Evolutionary conservation across 148 eudicot genomes (phyloP).

Genomic region (Dysphania ambrosioides): DNA sequence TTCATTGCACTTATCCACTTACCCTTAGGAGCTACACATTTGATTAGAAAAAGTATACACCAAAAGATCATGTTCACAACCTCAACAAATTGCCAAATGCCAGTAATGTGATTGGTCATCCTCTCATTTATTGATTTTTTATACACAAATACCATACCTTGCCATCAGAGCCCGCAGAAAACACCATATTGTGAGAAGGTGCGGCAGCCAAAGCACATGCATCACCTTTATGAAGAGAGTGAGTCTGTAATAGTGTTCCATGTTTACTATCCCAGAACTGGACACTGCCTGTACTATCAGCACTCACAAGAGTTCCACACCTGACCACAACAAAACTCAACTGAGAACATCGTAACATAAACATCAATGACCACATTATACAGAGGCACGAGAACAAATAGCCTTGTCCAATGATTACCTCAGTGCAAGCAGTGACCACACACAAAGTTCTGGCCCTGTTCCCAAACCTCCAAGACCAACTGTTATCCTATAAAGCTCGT

Average conservation of each 20-base stretch:
- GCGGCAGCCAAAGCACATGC: conserved; percentile 76
- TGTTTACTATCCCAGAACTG: conserved; percentile 86
- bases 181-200: conserved; percentile 79
- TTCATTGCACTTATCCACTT: neutral
- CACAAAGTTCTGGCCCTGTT: conserved; percentile 67
- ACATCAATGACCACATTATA: neutral
- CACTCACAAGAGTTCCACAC: conserved; percentile 79
- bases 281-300: conserved; percentile 87
- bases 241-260: conserved; percentile 87
- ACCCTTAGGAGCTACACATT: neutral
- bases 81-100: too few relatives aligned
- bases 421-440: conserved; percentile 86
- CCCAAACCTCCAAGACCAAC: conserved; percentile 87
- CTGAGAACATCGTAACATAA: neutral
- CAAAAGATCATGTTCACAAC: neutral
- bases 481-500: conserved; percentile 75
- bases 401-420: conserved; percentile 36
- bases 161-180: conserved; percentile 95
- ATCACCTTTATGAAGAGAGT: conserved; percentile 84
- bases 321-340: conserved; percentile 34
- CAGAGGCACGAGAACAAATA: neutral
- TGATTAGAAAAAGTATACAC: neutral
- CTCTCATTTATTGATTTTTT: neutral
- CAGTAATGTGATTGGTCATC: neutral
- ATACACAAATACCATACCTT: conserved; percentile 45